Conservation (phyloP, 169 alveolate genomes). For the Babesia divergens region DNA sequence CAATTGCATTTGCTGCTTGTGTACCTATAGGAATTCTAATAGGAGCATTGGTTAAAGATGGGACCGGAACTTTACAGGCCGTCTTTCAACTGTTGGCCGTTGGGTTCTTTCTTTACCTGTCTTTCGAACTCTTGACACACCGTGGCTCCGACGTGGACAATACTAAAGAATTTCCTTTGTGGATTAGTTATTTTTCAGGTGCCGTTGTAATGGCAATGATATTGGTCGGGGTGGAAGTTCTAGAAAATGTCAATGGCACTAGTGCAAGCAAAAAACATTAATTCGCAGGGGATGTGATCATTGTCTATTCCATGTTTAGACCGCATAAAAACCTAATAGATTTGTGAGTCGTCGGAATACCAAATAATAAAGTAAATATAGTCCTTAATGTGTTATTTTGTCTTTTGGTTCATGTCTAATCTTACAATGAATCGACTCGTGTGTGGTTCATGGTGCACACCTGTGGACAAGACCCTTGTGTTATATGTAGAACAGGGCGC, state of each 20-base stretch:
- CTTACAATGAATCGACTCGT: background rate
- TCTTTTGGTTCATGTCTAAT: background rate
- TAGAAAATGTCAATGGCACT: constrained; percentile 22
- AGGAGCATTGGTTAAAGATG: constrained; percentile 7
- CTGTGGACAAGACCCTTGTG: background rate
- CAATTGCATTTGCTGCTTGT: constrained; percentile 42
- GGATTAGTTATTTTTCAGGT: constrained; percentile 52
- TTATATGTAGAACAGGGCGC: background rate
- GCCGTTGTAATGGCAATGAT: constrained; percentile 41
- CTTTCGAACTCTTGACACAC: constrained; percentile 63
- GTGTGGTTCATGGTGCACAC: constrained; percentile 52
- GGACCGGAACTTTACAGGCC: background rate
- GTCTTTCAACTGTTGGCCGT: constrained; percentile 53
- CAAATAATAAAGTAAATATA: background rate
- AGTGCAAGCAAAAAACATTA: too few species aligned
- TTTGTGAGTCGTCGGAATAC: background rate
- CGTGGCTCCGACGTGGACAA: constrained; percentile 7
- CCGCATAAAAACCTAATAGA: too few species aligned
- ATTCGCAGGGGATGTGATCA: too few species aligned
- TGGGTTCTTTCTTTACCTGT: constrained; percentile 62
- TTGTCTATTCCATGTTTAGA: too few species aligned
- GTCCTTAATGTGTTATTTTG: background rate
- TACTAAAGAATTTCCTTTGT: constrained; percentile 14
- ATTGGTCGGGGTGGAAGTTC: constrained; percentile 20
- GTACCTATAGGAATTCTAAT: constrained; percentile 60